A percentile compares a stretch with the other conserved stretches of the same genome.
Conservation (phyloP, 73 alveolate species). For the Blepharisma japonicum region DNA sequence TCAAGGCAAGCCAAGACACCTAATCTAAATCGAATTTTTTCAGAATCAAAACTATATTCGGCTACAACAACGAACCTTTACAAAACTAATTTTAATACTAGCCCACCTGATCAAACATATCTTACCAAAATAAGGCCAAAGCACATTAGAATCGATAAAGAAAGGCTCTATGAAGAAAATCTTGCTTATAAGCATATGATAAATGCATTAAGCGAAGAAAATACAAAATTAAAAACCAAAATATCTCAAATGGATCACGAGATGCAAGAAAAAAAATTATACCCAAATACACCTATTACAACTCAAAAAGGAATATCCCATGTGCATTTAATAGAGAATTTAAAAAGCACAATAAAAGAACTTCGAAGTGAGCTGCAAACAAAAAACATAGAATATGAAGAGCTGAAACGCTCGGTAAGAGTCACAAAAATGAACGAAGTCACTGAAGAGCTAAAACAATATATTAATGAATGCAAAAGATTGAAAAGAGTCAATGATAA, state of each 20-base stretch:
- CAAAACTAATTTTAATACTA: too few species aligned
- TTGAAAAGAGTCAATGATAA: background rate
- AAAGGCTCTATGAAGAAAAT: conserved; percentile 10
- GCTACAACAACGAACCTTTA: too few species aligned
- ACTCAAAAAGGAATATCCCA: too few species aligned
- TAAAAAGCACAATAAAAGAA: conserved; percentile 2
- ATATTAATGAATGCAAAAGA: background rate
- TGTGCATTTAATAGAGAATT: background rate
- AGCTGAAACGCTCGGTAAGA: background rate
- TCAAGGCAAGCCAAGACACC: too few species aligned
- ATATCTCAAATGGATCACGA: conserved; percentile 5
- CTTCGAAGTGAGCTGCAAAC: background rate
- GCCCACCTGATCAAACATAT: too few species aligned
- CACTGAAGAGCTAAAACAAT: background rate
- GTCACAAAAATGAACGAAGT: background rate
- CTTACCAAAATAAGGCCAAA: background rate
- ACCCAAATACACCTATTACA: too few species aligned
- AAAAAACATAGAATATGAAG: background rate
- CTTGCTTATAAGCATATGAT: background rate
- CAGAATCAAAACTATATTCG: too few species aligned
- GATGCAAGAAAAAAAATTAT: too few species aligned
- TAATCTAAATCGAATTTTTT: too few species aligned
- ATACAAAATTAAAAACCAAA: conserved; percentile 5
- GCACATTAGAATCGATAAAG: background rate
- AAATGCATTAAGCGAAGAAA: conserved; percentile 3